A percentile compares a stretch with the other conserved stretches of the same genome.
phyloP scores from a whole-genome alignment of 257 asterid species.

The Paulownia fortunei region DNA sequence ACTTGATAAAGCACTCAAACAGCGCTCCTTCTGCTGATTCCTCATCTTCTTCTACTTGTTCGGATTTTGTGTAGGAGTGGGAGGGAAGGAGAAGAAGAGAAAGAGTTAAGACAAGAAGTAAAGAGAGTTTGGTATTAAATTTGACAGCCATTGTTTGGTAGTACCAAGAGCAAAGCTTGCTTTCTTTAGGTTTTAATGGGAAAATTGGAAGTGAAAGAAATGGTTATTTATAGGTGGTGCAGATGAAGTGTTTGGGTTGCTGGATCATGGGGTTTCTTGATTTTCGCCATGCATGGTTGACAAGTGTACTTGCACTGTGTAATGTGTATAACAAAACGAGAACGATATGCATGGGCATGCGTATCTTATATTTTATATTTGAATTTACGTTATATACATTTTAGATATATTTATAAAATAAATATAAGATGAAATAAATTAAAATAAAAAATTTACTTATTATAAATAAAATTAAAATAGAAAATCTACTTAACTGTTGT shows the following conservation, averaged over 20 bases:
- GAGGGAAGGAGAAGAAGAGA: constrained; percentile 31
- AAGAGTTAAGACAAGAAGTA: constrained; percentile 24
- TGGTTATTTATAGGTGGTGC: background rate
- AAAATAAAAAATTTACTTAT: no score
- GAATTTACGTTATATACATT: no score
- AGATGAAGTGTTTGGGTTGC: background rate
- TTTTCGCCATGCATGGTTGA: constrained; percentile 25
- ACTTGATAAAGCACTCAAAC: constrained; percentile 22
- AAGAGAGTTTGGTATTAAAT: background rate
- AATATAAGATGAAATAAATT: no score
- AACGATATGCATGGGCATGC: background rate
- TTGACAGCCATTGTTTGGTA: constrained; percentile 19
- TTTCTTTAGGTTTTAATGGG: background rate
- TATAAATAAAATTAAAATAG: no score
- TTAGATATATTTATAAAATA: no score
- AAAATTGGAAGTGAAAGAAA: background rate
- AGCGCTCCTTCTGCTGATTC: constrained; percentile 26
- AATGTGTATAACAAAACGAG: background rate
- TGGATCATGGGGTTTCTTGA: background rate
- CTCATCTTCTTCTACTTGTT: constrained; percentile 19
- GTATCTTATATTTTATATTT: no score
- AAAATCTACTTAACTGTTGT: no score
- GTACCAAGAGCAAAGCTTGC: background rate
- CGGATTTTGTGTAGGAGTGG: constrained; percentile 1
- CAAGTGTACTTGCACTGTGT: constrained; percentile 7